Base-by-base conservation (phyloP, 1,139 yeast species). In the Pichia sp. region DNA sequence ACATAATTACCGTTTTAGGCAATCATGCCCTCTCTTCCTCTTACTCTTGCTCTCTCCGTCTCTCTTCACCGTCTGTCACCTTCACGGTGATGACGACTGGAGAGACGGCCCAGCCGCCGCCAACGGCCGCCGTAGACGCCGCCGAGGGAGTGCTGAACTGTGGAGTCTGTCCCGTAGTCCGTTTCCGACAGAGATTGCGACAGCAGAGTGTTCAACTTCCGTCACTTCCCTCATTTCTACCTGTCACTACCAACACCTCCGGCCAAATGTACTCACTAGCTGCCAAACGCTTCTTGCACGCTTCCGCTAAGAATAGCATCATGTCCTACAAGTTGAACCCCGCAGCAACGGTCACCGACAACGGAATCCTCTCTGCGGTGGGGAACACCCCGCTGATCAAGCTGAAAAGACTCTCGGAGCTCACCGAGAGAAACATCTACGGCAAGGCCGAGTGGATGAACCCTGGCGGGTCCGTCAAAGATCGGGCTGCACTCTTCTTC, bases 401-500 rank as follows among this genome's bases (percentile, higher is more conserved):
- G 61, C 76, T 90, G 51, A 84, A 85, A 61, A 76, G 78, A 60
- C 75, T 90, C 45, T 83, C 85, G 55, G 75, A 73, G 47, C 75
- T 89, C 49, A 83, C 90, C 15, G 90, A 90, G 10, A 75, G 96
- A 63, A 87, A 90, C 64, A 82, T 90, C 62, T 89, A 82, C 67
- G 97, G 89, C 52, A 90, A 90, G 69, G 95, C 95, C 13, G 97
- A 90, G 72, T 87, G 84, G 73, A 87, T 87, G 86, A 90, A 90
- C 71, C 97, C 97, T 1, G 97, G 97, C 50, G 97, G 97, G 0
- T 86, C 95, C 5, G 90, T 90, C 58, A 90, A 90, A 68, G 97
- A 90, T 68, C 78, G 97, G 57, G 97, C 97, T 7, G 97, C 97
- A 0, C 74, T 87, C 50, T 89, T 75, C 65, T 78, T 90, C 55